Percentiles rank a stretch among this genome's conserved stretches.
These are phyloP conservation scores for Trichosporon coremiiforme DNA, from an alignment of 1,284 basidiomycete genomes.

Conservation along the genomic window DNA sequence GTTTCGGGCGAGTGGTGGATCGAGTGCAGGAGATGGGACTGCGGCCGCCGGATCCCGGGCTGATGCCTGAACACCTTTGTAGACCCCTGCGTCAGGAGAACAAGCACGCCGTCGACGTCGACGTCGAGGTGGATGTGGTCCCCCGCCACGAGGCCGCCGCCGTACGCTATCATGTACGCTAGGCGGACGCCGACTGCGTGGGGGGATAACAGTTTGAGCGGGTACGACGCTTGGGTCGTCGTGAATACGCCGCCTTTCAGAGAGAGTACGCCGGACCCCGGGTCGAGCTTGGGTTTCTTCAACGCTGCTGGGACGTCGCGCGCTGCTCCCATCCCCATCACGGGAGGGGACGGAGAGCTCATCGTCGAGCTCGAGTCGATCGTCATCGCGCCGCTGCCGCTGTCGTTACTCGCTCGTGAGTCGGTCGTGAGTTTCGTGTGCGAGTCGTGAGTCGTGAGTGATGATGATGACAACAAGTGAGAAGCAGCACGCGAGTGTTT, in stretches of 20 bases:
- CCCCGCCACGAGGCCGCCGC: slow-evolving; percentile 89
- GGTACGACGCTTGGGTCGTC: slow-evolving; percentile 78
- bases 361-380: too few relatives aligned
- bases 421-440: too few relatives aligned
- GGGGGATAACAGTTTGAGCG: slow-evolving; percentile 85
- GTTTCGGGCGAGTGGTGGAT: not conserved
- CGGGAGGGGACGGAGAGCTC: too few relatives aligned
- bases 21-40: not conserved
- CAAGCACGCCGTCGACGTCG: slow-evolving; percentile 58
- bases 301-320: slow-evolving; percentile 2
- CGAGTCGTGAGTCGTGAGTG: not conserved
- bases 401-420: too few relatives aligned
- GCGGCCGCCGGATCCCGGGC: slow-evolving; percentile 56
- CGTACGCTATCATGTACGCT: slow-evolving; percentile 83
- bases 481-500: not conserved
- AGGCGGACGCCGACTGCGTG: slow-evolving; percentile 61
- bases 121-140: slow-evolving; percentile 71
- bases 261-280: slow-evolving; percentile 43
- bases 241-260: slow-evolving; percentile 63
- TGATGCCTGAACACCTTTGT: slow-evolving; percentile 89
- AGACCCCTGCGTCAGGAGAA: slow-evolving; percentile 67
- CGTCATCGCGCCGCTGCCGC: too few relatives aligned
- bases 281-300: slow-evolving; percentile 19
- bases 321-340: too few relatives aligned
- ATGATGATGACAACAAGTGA: not conserved